These are phyloP conservation scores for Corchorus olitorius DNA, from an alignment of 345 rosid genomes.

Conservation along the genomic window DNA sequence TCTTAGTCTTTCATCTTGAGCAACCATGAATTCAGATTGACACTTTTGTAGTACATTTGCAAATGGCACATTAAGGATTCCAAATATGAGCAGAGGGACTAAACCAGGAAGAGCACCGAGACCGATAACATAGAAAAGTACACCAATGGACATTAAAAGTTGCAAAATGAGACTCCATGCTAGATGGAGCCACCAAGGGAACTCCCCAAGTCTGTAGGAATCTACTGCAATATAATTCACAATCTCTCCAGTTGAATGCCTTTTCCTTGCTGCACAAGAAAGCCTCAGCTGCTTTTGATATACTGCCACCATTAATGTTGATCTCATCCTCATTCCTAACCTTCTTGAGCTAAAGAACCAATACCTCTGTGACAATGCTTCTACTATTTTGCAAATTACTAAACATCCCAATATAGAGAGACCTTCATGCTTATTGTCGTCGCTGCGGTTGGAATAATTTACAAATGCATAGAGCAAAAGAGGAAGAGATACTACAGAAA, in stretches of 20 bases:
- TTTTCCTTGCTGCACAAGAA: slow-evolving; percentile 57
- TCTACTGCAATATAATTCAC: slow-evolving; percentile 73
- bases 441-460: slow-evolving; percentile 42
- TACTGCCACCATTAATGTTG: slow-evolving; percentile 66
- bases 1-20: slow-evolving; percentile 69
- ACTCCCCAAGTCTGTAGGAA: slow-evolving; percentile 74
- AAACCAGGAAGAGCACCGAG: slow-evolving; percentile 60
- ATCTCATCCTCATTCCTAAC: slow-evolving; percentile 74
- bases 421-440: slow-evolving; percentile 43
- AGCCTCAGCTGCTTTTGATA: slow-evolving; percentile 61
- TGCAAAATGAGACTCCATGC: slow-evolving; percentile 55
- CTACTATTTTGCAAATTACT: slow-evolving; percentile 46
- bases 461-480: slow-evolving; percentile 62
- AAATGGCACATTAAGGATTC: slow-evolving; percentile 60
- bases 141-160: slow-evolving; percentile 49
- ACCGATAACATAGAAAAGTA: slow-evolving; percentile 60
- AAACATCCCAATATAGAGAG: slow-evolving; percentile 52
- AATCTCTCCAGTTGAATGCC: slow-evolving; percentile 72
- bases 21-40: slow-evolving; percentile 61
- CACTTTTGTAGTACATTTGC: slow-evolving; percentile 56
- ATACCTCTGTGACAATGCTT: slow-evolving; percentile 65
- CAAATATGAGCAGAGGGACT: slow-evolving; percentile 47
- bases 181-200: slow-evolving; percentile 71
- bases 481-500: slow-evolving; percentile 54
- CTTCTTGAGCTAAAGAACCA: slow-evolving; percentile 64